A percentile compares a stretch with the other conserved stretches of the same genome.
Evolutionary conservation across 345 rosid genomes (phyloP).

Genomic region (Litchi chinensis): DNA sequence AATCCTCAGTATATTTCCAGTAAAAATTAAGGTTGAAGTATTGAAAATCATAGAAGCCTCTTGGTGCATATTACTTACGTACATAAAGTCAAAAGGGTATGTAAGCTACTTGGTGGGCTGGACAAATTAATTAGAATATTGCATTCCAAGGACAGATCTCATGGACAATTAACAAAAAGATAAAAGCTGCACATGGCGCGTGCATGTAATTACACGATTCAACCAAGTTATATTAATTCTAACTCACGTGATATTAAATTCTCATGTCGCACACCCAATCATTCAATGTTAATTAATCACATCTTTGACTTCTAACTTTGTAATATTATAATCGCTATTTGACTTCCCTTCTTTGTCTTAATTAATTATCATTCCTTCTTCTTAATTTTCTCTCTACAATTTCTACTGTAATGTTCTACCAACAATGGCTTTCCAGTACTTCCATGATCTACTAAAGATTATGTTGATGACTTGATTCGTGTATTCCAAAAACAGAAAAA

Average conservation of each 20-base stretch:
- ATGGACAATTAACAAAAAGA: constrained; percentile 10
- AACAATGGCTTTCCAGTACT: not conserved
- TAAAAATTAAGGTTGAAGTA: too few species aligned
- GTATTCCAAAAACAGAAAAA: too few species aligned
- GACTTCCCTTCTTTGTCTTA: not conserved
- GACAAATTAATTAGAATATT: not conserved
- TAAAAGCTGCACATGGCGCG: not conserved
- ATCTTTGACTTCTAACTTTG: not conserved
- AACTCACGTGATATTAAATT: constrained; percentile 18
- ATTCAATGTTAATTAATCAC: not conserved
- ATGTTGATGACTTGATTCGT: too few species aligned
- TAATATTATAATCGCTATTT: not conserved
- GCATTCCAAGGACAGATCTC: constrained; percentile 37
- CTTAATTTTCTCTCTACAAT: not conserved
- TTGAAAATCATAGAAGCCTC: too few species aligned
- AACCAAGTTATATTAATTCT: not conserved
- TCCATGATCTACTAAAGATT: not conserved
- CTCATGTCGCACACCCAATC: not conserved
- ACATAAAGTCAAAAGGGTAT: not conserved
- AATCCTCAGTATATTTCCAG: too few species aligned
- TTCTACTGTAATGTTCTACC: not conserved
- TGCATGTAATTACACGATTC: not conserved
- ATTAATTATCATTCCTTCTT: not conserved
- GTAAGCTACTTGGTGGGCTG: not conserved
- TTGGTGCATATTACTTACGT: too few species aligned